Evolutionary conservation across 495 filamentous ascomycete species (phyloP).

Genomic region (Choiromyces venosus): DNA sequence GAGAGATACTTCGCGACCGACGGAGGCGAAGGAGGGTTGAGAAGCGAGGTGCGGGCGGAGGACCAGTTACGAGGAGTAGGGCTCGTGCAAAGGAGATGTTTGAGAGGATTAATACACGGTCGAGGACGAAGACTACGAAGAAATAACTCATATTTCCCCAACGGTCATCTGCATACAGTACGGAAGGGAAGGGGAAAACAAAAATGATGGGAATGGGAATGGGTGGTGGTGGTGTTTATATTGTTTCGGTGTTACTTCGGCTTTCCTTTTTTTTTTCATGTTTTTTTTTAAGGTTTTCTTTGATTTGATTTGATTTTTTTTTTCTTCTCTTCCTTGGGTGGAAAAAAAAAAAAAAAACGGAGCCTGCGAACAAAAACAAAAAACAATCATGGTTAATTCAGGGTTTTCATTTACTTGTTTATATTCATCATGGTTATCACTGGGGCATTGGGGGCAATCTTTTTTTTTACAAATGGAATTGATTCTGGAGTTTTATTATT

Average conservation of each 20-base stretch:
- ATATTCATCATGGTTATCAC: neutral
- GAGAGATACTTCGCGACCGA: neutral
- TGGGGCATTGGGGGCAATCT: neutral
- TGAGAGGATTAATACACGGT: neutral
- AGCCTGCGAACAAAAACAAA: too few species aligned
- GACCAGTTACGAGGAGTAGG: neutral
- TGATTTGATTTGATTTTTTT: too few species aligned
- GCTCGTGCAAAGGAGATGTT: neutral
- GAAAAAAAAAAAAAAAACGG: neutral
- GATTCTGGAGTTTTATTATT: neutral
- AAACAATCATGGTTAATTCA: neutral
- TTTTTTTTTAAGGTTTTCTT: neutral
- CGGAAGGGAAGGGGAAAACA: neutral
- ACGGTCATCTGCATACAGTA: neutral
- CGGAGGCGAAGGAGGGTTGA: neutral
- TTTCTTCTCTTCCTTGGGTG: neutral
- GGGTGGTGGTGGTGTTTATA: neutral
- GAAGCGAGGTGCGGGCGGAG: neutral
- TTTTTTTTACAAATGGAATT: neutral
- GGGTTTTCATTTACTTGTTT: neutral
- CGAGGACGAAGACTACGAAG: neutral
- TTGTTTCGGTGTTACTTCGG: constrained; percentile 1
- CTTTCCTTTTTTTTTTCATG: neutral
- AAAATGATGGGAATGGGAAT: neutral
- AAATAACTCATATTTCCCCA: neutral